phyloP scores from a whole-genome alignment of 2,329 filamentous ascomycete species.

The Fragosphaeria purpurea region DNA sequence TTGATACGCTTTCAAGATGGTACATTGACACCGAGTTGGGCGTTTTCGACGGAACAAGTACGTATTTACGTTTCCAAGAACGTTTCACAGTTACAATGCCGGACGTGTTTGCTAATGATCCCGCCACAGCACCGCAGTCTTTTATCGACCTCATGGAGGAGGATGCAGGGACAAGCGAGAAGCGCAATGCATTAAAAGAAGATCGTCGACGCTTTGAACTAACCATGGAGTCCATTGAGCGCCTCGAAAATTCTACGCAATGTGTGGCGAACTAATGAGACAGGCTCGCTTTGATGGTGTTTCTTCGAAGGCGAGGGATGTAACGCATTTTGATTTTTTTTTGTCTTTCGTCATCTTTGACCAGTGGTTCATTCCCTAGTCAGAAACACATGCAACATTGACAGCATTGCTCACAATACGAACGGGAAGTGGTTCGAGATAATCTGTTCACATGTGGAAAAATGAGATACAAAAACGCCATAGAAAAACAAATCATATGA shows the following conservation, averaged over 20 bases:
- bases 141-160: constrained; percentile 29
- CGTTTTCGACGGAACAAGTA: constrained; percentile 19
- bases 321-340: too few relatives aligned
- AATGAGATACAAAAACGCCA: background rate
- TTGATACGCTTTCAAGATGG: constrained; percentile 24
- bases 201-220: constrained; percentile 23
- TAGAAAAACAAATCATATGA: background rate
- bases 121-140: constrained; percentile 5
- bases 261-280: background rate
- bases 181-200: constrained; percentile 21
- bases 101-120: too few relatives aligned
- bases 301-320: too few relatives aligned
- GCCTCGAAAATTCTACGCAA: constrained; percentile 18
- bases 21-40: constrained; percentile 36
- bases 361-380: too few relatives aligned
- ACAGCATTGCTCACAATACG: too few relatives aligned
- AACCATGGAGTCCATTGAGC: constrained; percentile 25
- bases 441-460: background rate
- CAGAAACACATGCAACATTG: too few relatives aligned
- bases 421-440: too few relatives aligned
- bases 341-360: too few relatives aligned
- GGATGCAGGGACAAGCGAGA: constrained; percentile 20
- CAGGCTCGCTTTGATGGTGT: too few relatives aligned
- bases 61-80: background rate
- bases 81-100: background rate